Percentiles rank a stretch among this genome's conserved stretches.
These are phyloP conservation scores for Pascua guehoae DNA, from an alignment of 1,284 basidiomycete genomes.

Conservation along the genomic window DNA sequence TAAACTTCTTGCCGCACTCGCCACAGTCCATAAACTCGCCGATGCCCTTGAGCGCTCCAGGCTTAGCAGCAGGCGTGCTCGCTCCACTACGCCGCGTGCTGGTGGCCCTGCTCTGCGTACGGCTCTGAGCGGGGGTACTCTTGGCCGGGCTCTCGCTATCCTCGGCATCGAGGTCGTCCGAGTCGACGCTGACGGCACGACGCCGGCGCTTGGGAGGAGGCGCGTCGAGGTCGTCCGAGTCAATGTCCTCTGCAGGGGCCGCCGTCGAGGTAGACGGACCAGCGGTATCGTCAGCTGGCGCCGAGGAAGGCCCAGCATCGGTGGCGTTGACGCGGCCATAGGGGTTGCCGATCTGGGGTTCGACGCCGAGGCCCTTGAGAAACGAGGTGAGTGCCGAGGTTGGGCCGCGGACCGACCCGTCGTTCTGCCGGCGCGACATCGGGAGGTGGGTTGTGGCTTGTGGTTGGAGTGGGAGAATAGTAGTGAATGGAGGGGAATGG, in stretches of 20 bases:
- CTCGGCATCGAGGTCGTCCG: constrained; percentile 63
- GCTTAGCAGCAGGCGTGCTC: constrained; percentile 38
- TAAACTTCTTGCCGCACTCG: constrained; percentile 78
- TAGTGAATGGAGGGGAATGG: neutral
- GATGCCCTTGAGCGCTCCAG: constrained; percentile 56
- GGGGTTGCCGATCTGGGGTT: constrained; percentile 22
- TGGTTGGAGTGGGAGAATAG: neutral
- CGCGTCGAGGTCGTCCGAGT: constrained; percentile 28
- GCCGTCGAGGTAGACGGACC: neutral
- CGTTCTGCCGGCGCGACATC: neutral
- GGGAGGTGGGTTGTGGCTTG: neutral
- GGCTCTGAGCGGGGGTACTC: constrained; percentile 4
- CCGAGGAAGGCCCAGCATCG: constrained; percentile 10
- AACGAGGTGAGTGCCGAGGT: constrained; percentile 90
- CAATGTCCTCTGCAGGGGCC: neutral
- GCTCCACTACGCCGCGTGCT: neutral
- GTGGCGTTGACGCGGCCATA: neutral
- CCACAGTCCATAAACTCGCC: constrained; percentile 81
- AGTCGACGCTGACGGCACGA: constrained; percentile 50
- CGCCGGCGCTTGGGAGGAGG: constrained; percentile 34
- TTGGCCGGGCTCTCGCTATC: neutral
- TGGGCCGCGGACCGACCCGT: constrained; percentile 66
- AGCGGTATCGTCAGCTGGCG: constrained; percentile 7
- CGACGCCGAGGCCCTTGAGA: constrained; percentile 54
- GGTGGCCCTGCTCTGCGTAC: neutral